Conservation (phyloP, 768 basidiomycete genomes). For the Phlebiopsis gigantea region DNA sequence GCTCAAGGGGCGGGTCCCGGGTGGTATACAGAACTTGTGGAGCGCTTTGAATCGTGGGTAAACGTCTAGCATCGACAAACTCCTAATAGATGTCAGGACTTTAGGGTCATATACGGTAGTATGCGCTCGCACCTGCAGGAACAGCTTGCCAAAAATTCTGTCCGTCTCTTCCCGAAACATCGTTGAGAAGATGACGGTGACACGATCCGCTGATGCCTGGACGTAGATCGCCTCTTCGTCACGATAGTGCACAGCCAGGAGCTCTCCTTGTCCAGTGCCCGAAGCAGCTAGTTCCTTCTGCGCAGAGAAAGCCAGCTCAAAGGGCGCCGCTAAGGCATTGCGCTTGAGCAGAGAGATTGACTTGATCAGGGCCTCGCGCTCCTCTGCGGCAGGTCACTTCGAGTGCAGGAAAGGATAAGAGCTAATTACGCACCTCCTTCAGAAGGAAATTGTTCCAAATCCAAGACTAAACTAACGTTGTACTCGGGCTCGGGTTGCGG, state of each 20-base stretch:
- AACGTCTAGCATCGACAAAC: slow-evolving; percentile 97
- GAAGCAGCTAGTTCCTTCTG: slow-evolving; percentile 83
- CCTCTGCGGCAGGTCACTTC: slow-evolving; percentile 44
- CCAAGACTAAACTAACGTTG: slow-evolving; percentile 81
- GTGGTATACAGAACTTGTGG: slow-evolving; percentile 96
- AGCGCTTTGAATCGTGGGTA: slow-evolving; percentile 91
- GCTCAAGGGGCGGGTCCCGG: slow-evolving; percentile 95
- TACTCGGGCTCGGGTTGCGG: slow-evolving; percentile 79
- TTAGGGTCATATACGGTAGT: not conserved
- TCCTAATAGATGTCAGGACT: slow-evolving; percentile 48
- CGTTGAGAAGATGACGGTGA: slow-evolving; percentile 97
- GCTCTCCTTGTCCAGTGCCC: slow-evolving; percentile 61
- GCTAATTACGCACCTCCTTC: slow-evolving; percentile 62
- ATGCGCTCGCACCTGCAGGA: slow-evolving; percentile 68
- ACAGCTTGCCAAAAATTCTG: slow-evolving; percentile 95
- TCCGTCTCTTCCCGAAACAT: slow-evolving; percentile 97
- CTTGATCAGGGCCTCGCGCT: slow-evolving; percentile 71
- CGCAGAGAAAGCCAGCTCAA: slow-evolving; percentile 79
- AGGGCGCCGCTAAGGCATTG: slow-evolving; percentile 91
- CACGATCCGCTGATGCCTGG: slow-evolving; percentile 88
- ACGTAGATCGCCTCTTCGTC: slow-evolving; percentile 97
- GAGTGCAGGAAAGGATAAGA: not conserved
- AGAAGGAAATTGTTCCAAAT: slow-evolving; percentile 80
- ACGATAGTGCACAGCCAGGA: slow-evolving; percentile 93
- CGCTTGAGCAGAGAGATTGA: slow-evolving; percentile 86